A percentile compares a stretch with the other conserved stretches of the same genome.
Conservation (phyloP, 768 basidiomycete genomes). For the Tulasnella sp. region DNA sequence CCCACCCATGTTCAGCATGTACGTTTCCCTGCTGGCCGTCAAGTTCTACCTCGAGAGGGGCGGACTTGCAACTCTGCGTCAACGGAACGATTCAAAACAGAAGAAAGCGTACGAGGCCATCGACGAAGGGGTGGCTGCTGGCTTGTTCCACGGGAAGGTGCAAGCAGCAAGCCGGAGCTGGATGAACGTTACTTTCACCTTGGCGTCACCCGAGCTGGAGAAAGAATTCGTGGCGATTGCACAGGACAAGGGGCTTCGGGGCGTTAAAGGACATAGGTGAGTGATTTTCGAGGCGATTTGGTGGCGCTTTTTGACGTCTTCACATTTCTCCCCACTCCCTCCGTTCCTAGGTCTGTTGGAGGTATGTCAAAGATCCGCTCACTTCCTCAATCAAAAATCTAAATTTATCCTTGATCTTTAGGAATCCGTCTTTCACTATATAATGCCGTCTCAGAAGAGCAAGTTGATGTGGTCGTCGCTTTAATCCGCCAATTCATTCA, state of each 20-base stretch:
- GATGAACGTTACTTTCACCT: constrained; percentile 91
- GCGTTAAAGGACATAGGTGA: constrained; percentile 86
- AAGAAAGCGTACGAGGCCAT: constrained; percentile 64
- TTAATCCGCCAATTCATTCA: constrained; percentile 29
- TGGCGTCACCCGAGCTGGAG: constrained; percentile 60
- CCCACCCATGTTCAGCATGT: constrained; percentile 82
- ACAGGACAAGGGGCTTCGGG: constrained; percentile 65
- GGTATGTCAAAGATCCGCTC: constrained; percentile 22
- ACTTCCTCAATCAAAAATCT: background rate
- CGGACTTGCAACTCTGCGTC: constrained; percentile 53
- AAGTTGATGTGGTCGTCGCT: constrained; percentile 39
- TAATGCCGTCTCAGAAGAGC: constrained; percentile 73
- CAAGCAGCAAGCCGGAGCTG: constrained; percentile 67
- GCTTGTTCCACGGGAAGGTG: constrained; percentile 62
- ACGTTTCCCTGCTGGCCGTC: constrained; percentile 79
- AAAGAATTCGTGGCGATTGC: constrained; percentile 72
- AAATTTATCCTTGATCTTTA: constrained; percentile 15
- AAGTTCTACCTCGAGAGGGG: constrained; percentile 53
- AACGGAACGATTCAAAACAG: constrained; percentile 59
- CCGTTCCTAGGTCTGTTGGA: constrained; percentile 43
- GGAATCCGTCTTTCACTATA: constrained; percentile 80
- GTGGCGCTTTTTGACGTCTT: background rate
- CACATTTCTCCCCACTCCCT: background rate
- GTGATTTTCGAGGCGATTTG: constrained; percentile 25
- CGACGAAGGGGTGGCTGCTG: constrained; percentile 55